A percentile compares a stretch with the other conserved stretches of the same genome.
Conservation (phyloP, 352 stramenopile genomes). For the Phytopythium oedochilum region DNA sequence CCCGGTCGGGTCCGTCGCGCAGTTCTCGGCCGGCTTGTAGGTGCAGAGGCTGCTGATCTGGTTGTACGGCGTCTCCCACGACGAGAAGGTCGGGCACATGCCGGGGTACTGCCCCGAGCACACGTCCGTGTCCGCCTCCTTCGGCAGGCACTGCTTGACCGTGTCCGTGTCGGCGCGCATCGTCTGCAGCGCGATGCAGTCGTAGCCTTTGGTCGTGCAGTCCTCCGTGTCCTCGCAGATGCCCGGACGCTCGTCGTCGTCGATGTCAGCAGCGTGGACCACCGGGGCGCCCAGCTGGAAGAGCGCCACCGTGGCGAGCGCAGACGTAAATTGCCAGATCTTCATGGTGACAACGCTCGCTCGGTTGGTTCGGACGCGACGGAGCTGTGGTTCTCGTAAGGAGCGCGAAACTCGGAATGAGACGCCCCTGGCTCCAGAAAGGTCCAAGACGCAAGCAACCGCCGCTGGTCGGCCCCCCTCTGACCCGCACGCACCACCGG, state of each 20-base stretch:
- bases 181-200: slow-evolving; percentile 75
- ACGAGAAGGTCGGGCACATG: slow-evolving; percentile 72
- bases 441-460: too few relatives aligned
- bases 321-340: too few relatives aligned
- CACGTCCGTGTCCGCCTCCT: slow-evolving; percentile 27
- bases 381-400: too few relatives aligned
- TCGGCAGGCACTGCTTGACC: slow-evolving; percentile 76
- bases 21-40: slow-evolving; percentile 45
- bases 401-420: too few relatives aligned
- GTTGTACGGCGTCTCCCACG: slow-evolving; percentile 54
- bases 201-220: slow-evolving; percentile 41
- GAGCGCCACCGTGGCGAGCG: too few relatives aligned
- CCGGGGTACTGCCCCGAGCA: slow-evolving; percentile 53
- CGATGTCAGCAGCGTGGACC: too few relatives aligned
- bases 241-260: slow-evolving; percentile 13
- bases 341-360: too few relatives aligned
- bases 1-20: slow-evolving; percentile 24
- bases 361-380: too few relatives aligned
- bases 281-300: too few relatives aligned
- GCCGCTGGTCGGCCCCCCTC: too few relatives aligned
- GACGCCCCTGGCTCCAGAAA: too few relatives aligned
- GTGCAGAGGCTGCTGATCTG: slow-evolving; percentile 69
- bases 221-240: slow-evolving; percentile 54
- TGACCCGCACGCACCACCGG: too few relatives aligned
- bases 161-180: slow-evolving; percentile 55